These are phyloP conservation scores for Cymbopogon flexuosus DNA, from an alignment of 202 grass and related monocot species.

Conservation along the genomic window DNA sequence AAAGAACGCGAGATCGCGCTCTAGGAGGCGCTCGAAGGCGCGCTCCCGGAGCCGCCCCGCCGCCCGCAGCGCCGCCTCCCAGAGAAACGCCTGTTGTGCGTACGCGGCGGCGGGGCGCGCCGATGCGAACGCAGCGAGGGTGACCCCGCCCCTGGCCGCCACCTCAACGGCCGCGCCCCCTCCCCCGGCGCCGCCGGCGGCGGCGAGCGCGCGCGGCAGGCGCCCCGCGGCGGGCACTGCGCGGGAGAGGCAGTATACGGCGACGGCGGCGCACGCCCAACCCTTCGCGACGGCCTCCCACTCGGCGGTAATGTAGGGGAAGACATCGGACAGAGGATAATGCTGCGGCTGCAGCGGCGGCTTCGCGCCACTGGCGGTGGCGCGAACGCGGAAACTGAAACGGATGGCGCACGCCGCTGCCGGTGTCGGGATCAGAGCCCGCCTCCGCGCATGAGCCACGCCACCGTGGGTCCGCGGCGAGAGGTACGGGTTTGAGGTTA, in stretches of 20 bases:
- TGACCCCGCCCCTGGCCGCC: slow-evolving; percentile 29
- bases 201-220: slow-evolving; percentile 39
- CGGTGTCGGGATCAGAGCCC: slow-evolving; percentile 8
- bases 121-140: slow-evolving; percentile 32
- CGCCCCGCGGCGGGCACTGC: slow-evolving; percentile 52
- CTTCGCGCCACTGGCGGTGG: background rate
- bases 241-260: slow-evolving; percentile 57
- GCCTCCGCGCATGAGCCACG: background rate
- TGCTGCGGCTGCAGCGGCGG: background rate
- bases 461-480: background rate
- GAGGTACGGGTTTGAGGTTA: slow-evolving; percentile 3
- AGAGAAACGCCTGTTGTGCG: slow-evolving; percentile 64
- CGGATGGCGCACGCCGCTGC: slow-evolving; percentile 10
- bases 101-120: slow-evolving; percentile 41
- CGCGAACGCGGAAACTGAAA: background rate
- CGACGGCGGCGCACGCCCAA: slow-evolving; percentile 54
- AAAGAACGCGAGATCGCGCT: slow-evolving; percentile 62
- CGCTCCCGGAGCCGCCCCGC: slow-evolving; percentile 45
- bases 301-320: slow-evolving; percentile 48
- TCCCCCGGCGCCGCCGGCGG: background rate
- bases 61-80: slow-evolving; percentile 54
- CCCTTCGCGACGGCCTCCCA: slow-evolving; percentile 53
- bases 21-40: slow-evolving; percentile 59
- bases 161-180: background rate
- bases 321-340: slow-evolving; percentile 25